Base-by-base conservation (phyloP, 257 asterid species). In the Ilex aquifolium region DNA sequence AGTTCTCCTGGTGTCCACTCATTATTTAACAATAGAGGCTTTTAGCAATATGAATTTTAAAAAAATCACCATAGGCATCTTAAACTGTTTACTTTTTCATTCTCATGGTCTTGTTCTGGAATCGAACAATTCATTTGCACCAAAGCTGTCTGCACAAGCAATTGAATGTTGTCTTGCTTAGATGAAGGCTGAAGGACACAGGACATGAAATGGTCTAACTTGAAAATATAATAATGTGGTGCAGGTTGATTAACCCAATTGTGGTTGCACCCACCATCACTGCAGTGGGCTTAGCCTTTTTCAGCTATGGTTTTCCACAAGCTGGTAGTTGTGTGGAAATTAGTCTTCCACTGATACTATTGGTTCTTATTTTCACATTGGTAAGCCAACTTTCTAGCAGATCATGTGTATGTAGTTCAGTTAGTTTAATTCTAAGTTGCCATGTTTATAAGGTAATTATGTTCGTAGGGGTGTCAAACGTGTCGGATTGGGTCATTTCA, bases 291-390 rank as follows among this genome's bases (percentile, higher is more conserved):
- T 82, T 93, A 76, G 95, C 99, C 57, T 87, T 90, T 77, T 82
- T 93, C 71, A 86, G 95, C 84, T 90, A 79, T 74, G 99, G 99
- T 65, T 93, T 93, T 81, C 96, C 99, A 58, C 97, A 85, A 73
- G 99, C 99, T 32, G 97, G 97, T 62, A 88, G 86, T 36, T 93
- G 99, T 59, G 85, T 90, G 44, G 99, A 93, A 82, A 81, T 93
- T 58, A 85, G 97, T 78, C 80, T 90, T 72, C 99, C 99, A 1
- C 83, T 71, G 80, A 93, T 93, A 74, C 72, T 83, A 31, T 79
- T 93, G 74, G 82, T 87, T 82, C 96, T 93, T 65, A 60, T 90
- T 59, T 93, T 93, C 79, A 77, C 99, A 61, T 80, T 93, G 96
- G 99, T 93, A 77, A 82, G 95, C 65, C 64, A 49, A 64, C 65